phyloP scores from a whole-genome alignment of 2,329 filamentous ascomycete species.

The Lecanosticta acicola region DNA sequence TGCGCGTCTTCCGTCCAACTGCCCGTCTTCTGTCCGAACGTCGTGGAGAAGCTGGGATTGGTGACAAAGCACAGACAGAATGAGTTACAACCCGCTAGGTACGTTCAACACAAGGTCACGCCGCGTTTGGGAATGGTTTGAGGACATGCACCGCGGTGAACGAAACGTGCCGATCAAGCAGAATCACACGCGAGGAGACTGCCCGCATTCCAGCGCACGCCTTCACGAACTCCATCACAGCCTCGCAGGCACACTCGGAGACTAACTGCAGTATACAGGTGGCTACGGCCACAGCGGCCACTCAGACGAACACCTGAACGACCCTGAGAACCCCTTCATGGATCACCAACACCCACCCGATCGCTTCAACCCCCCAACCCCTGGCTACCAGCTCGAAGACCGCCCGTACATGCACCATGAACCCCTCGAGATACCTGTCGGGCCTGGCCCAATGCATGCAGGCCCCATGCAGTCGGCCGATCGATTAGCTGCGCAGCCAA shows the following conservation, averaged over 20 bases:
- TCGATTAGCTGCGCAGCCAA: slow-evolving; percentile 74
- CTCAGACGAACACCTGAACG: slow-evolving; percentile 13
- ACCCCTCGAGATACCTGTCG: slow-evolving; percentile 66
- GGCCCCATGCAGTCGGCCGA: slow-evolving; percentile 53
- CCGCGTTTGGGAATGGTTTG: slow-evolving; percentile 12
- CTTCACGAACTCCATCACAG: slow-evolving; percentile 1
- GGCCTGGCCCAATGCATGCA: slow-evolving; percentile 43
- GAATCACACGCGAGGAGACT: not conserved
- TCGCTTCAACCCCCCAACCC: slow-evolving; percentile 69
- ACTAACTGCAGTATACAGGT: slow-evolving; percentile 12
- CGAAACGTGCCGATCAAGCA: slow-evolving; percentile 2
- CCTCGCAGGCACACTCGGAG: not conserved
- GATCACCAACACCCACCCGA: slow-evolving; percentile 35
- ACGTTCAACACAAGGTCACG: slow-evolving; percentile 5
- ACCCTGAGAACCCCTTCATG: slow-evolving; percentile 20
- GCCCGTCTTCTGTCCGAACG: not conserved
- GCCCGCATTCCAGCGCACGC: slow-evolving; percentile 17
- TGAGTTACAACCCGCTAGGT: slow-evolving; percentile 26
- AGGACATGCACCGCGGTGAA: slow-evolving; percentile 2
- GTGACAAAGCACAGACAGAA: slow-evolving; percentile 7
- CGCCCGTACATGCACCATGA: slow-evolving; percentile 56
- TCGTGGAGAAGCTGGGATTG: not conserved
- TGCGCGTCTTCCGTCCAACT: not conserved
- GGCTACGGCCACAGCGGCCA: slow-evolving; percentile 20
- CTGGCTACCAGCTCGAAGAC: slow-evolving; percentile 78